Base-by-base conservation (phyloP, 352 stramenopile genomes). In the Phytopythium cucurbitacearum region DNA sequence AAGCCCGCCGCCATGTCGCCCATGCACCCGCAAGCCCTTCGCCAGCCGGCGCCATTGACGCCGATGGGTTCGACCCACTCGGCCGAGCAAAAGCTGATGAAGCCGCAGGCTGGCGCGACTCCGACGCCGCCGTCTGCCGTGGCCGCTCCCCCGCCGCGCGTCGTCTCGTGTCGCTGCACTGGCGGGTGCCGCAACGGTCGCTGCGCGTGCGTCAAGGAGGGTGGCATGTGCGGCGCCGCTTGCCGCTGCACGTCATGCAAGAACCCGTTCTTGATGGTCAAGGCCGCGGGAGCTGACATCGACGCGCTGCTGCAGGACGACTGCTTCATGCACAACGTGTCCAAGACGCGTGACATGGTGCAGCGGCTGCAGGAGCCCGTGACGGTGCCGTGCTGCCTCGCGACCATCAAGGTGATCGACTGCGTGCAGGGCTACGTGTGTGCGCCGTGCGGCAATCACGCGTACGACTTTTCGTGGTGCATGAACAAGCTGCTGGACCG, bases 301-400 rank as follows among this genome's bases (percentile, higher is more conserved):
- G 76, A 89, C 35, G 77, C 77, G 12, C 50, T 93, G 45, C 63
- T 89, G 1, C 59, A 87, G 51, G 83, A 93, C 57, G 69, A 72
- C 55, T 93, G 83, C 60, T 93, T 93, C 59, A 93, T 93, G 83
- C 83, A 93, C 67, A 93, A 93, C 51, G 75, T 91, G 46, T 87
- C 74, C 49, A 91, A 91, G 71, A 91, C 79, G 36, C 74, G 83
- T 50, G 80, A 91, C 72, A 93, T 93, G 83, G 77, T 88, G 45
- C 56, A 66, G 53, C 74, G 82, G 12, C 67, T 93, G 42, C 74
- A 91, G 49, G 83, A 93, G 53, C 52, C 60, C 12, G 76, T 93
- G 43, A 45, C 56, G 6, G 76, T 91, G 45, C 76, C 83, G 46
- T 93, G 83, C 53, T 89, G 79, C 58, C 48, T 64, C 16, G 40